Percentiles rank a stretch among this genome's conserved stretches.
Conservation (phyloP, 2,329 filamentous ascomycete species). For the Cytospora paraplurivora region DNA sequence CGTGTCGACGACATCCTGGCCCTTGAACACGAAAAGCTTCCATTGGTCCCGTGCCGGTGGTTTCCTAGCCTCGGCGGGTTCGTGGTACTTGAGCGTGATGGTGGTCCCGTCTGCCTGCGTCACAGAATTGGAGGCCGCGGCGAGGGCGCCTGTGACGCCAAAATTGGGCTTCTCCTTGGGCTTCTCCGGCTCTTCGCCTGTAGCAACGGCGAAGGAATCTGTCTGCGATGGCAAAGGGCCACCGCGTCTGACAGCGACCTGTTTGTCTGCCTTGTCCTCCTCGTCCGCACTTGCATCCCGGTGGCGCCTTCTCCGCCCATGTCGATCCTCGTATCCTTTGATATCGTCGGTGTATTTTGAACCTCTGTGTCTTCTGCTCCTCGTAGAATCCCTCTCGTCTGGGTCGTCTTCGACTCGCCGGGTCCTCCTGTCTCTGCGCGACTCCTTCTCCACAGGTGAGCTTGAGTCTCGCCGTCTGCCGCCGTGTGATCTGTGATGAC, state of each 20-base stretch:
- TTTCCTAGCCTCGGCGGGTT: slow-evolving; percentile 90
- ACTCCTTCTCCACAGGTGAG: slow-evolving; percentile 20
- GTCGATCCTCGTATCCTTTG: slow-evolving; percentile 1
- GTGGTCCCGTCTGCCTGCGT: slow-evolving; percentile 72
- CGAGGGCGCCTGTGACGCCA: slow-evolving; percentile 75
- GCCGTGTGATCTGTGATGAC: slow-evolving; percentile 11
- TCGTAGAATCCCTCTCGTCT: slow-evolving; percentile 1
- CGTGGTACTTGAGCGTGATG: slow-evolving; percentile 91
- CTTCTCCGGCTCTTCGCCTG: slow-evolving; percentile 51
- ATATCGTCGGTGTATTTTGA: slow-evolving; percentile 3
- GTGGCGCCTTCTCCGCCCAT: slow-evolving; percentile 1
- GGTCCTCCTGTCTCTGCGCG: slow-evolving; percentile 7
- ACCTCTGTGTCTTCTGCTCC: slow-evolving; percentile 11
- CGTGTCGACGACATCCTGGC: slow-evolving; percentile 75
- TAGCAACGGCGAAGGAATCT: slow-evolving; percentile 59
- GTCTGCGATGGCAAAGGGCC: slow-evolving; percentile 63
- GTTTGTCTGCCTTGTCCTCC: slow-evolving; percentile 5
- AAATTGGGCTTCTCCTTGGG: slow-evolving; percentile 91
- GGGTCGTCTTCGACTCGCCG: slow-evolving; percentile 7
- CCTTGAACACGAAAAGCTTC: slow-evolving; percentile 94
- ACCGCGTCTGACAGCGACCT: slow-evolving; percentile 33
- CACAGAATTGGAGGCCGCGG: slow-evolving; percentile 80
- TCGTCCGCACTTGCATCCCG: slow-evolving; percentile 2
- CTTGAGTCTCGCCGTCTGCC: slow-evolving; percentile 12
- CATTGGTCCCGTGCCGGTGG: slow-evolving; percentile 76